phyloP scores from a whole-genome alignment of 768 basidiomycete species.

The Suillus variegatus region DNA sequence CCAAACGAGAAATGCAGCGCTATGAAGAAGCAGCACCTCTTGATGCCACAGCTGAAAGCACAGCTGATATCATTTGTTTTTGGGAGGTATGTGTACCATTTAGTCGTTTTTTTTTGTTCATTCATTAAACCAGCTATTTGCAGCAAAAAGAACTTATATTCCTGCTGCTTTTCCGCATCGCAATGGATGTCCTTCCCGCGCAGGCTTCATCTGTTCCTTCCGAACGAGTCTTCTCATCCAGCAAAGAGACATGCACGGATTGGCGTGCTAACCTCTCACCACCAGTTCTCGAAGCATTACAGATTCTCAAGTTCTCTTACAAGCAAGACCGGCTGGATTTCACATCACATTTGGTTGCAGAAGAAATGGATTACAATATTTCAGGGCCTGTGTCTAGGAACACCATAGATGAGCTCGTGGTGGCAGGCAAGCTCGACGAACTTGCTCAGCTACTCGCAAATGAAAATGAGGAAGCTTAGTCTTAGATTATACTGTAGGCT shows the following conservation, averaged over 20 bases:
- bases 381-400: slow-evolving; percentile 3
- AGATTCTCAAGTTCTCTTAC: slow-evolving; percentile 10
- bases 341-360: slow-evolving; percentile 12
- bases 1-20: background rate
- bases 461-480: background rate
- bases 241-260: background rate
- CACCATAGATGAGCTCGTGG: slow-evolving; percentile 2
- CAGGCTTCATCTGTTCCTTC: slow-evolving; percentile 26
- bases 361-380: background rate
- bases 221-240: background rate
- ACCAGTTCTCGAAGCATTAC: slow-evolving; percentile 20
- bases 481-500: background rate
- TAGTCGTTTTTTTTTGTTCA: background rate
- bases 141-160: slow-evolving; percentile 12
- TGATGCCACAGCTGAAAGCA: background rate
- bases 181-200: slow-evolving; percentile 18
- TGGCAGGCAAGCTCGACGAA: background rate
- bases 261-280: too few relatives aligned
- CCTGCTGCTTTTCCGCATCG: slow-evolving; percentile 10
- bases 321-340: slow-evolving; percentile 18
- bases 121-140: background rate
- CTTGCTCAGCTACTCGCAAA: background rate
- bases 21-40: background rate
- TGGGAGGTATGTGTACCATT: slow-evolving; percentile 6
- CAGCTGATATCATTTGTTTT: slow-evolving; percentile 7